Evolutionary conservation across 2,329 filamentous ascomycete genomes (phyloP), one percentile per base, ranked within the genome.

Genomic region (Paramyrothecium sp.): DNA sequence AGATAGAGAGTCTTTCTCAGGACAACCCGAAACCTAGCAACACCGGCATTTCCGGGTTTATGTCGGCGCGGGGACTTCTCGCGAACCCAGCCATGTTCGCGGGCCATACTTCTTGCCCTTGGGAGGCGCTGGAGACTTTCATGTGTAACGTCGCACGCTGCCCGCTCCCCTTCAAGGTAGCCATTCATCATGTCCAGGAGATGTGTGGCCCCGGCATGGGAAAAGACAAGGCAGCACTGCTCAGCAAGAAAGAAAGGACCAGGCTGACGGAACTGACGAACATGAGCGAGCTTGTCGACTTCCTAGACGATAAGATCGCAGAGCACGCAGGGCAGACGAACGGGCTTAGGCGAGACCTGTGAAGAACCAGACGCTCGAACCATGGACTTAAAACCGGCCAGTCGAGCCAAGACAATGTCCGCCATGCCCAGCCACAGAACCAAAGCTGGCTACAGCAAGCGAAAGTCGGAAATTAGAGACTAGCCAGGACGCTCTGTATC

Each of bases 401-500:
- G 10, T 10, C 4, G 26, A 30, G 26, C 26, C 26, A 4, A 10
- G 10, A 30, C 26, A 10, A 30, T 4, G 26, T 4, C 26, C 26
- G 26, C 26, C 4, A 30, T 5, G 26, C 26, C 26, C 26, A 30
- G 4, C 26, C 10, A 30, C 10, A 10, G 10, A n/a, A n/a, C n/a
- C 26, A 30, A 30, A 30, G 26, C 26, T 10, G 10, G 26, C 26
- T 30, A 10, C 4, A 30, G 26, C 26, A 10, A 30, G 10, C 26
- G 5, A 5, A 30, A 30, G 26, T 10, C 10, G 26, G 10, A 30
- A 55, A 48, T 64, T 61, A 83, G 61, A 93, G 71, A 53, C 84
- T 81, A 65, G 87, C 88, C 68, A 97, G 77, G 53, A 95, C 90
- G 69, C 89, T 87, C 77, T 96, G 92, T 65, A 97, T 90, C 1